Conservation (phyloP, 495 filamentous ascomycete genomes). For the Hypoxylon fragiforme region DNA sequence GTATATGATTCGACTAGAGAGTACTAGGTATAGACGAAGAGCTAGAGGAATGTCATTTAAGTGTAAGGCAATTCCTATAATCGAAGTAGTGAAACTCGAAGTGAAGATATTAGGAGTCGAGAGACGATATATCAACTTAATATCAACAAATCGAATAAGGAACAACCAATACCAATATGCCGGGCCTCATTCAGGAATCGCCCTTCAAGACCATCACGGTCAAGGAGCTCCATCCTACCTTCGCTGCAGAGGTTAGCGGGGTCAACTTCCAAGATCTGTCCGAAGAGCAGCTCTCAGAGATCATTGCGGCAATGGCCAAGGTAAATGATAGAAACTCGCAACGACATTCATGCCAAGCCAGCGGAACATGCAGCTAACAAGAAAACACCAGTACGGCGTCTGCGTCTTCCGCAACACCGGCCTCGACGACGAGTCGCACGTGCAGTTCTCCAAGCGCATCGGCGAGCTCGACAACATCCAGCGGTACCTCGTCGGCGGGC, state of each 20-base stretch:
- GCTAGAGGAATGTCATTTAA: conserved; percentile 22
- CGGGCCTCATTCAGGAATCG: conserved; percentile 31
- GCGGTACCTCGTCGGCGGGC: conserved; percentile 52
- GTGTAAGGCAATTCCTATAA: background rate
- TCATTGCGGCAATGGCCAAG: conserved; percentile 53
- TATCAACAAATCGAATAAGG: background rate
- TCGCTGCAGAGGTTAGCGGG: conserved; percentile 57
- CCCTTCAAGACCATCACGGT: conserved; percentile 44
- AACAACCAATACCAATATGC: conserved; percentile 22
- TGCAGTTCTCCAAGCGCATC: conserved; percentile 56
- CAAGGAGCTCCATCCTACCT: conserved; percentile 56
- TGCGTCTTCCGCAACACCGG: conserved; percentile 57
- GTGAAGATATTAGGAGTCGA: background rate
- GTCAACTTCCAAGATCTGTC: conserved; percentile 53
- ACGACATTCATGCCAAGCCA: background rate
- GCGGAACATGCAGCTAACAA: background rate
- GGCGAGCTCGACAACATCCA: conserved; percentile 63
- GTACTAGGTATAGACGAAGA: too few relatives aligned
- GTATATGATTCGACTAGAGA: conserved; percentile 26
- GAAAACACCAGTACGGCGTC: conserved; percentile 54
- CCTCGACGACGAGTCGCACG: conserved; percentile 56
- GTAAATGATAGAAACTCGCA: conserved; percentile 27
- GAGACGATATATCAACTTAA: background rate
- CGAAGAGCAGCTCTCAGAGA: conserved; percentile 52
- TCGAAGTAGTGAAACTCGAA: background rate